Percentiles rank a stretch among this genome's conserved stretches.
Conservation (phyloP, 495 filamentous ascomycete genomes). For the Penicillium argentinense region DNA sequence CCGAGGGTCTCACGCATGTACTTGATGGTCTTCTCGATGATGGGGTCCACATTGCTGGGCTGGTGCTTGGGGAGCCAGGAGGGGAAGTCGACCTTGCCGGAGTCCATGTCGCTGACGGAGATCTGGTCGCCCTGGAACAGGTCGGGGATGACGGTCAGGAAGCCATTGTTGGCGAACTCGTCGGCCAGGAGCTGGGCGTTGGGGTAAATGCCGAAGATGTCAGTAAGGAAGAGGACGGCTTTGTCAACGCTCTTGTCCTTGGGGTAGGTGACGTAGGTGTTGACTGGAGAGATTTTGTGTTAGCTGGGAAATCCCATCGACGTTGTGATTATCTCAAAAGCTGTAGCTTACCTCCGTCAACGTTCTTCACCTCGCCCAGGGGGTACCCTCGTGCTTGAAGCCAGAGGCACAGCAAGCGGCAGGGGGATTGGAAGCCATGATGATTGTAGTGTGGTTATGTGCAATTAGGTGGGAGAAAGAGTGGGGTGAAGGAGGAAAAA, state of each 20-base stretch:
- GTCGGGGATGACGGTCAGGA: slow-evolving; percentile 74
- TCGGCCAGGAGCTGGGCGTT: slow-evolving; percentile 83
- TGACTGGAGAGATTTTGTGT: slow-evolving; percentile 23
- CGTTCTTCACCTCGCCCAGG: slow-evolving; percentile 42
- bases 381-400: slow-evolving; percentile 48
- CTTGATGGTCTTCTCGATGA: slow-evolving; percentile 59
- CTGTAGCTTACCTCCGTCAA: slow-evolving; percentile 36
- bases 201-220: slow-evolving; percentile 71
- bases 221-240: slow-evolving; percentile 53
- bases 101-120: slow-evolving; percentile 51
- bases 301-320: background rate
- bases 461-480: background rate
- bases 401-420: slow-evolving; percentile 57
- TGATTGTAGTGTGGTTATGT: slow-evolving; percentile 4
- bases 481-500: background rate
- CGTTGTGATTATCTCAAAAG: background rate
- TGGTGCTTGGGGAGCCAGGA: slow-evolving; percentile 63
- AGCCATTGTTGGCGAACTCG: slow-evolving; percentile 80
- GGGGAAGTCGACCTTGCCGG: slow-evolving; percentile 56
- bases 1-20: slow-evolving; percentile 57
- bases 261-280: slow-evolving; percentile 44
- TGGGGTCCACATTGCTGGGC: slow-evolving; percentile 57
- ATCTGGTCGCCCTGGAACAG: slow-evolving; percentile 73
- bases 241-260: slow-evolving; percentile 42
- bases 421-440: slow-evolving; percentile 60